A percentile compares a stretch with the other conserved stretches of the same genome.
phyloP scores from a whole-genome alignment of 1,139 yeast species.

The Zygoascus hellenicus region DNA sequence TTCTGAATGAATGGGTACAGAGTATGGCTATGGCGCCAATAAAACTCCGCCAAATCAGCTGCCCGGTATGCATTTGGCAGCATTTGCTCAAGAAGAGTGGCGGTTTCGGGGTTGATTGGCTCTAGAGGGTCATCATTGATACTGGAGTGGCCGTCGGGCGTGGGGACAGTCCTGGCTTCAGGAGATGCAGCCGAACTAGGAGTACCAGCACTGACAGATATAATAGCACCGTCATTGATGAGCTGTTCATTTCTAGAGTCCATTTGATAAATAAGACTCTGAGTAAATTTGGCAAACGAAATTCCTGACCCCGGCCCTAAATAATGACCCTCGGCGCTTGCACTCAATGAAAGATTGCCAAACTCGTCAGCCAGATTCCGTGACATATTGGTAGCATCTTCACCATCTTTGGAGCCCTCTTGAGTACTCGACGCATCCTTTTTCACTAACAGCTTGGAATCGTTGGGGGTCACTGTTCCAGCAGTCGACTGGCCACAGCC shows the following conservation, averaged over 20 bases:
- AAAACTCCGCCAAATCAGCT: slow-evolving; percentile 18
- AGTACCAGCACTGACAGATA: slow-evolving; percentile 4
- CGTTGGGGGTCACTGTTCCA: background rate
- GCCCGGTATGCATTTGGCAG: slow-evolving; percentile 19
- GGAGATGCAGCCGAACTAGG: background rate
- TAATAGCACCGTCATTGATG: slow-evolving; percentile 14
- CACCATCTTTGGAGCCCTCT: background rate
- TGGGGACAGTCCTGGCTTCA: background rate
- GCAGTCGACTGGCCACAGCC: background rate
- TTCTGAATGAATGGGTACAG: slow-evolving; percentile 20
- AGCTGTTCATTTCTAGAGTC: slow-evolving; percentile 15
- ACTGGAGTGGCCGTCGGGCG: background rate
- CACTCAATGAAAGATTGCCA: slow-evolving; percentile 19
- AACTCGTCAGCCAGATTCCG: slow-evolving; percentile 16
- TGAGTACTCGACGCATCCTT: background rate
- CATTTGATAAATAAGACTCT: slow-evolving; percentile 18
- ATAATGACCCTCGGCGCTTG: slow-evolving; percentile 22
- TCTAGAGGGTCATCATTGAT: background rate
- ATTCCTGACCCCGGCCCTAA: slow-evolving; percentile 25
- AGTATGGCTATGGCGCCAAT: slow-evolving; percentile 24
- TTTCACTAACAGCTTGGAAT: background rate
- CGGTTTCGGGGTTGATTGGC: background rate
- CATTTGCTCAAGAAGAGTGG: background rate
- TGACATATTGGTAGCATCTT: background rate
- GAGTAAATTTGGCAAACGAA: slow-evolving; percentile 23